These are phyloP conservation scores for Arbutus unedo DNA, from an alignment of 148 eudicot species.

Conservation along the genomic window DNA sequence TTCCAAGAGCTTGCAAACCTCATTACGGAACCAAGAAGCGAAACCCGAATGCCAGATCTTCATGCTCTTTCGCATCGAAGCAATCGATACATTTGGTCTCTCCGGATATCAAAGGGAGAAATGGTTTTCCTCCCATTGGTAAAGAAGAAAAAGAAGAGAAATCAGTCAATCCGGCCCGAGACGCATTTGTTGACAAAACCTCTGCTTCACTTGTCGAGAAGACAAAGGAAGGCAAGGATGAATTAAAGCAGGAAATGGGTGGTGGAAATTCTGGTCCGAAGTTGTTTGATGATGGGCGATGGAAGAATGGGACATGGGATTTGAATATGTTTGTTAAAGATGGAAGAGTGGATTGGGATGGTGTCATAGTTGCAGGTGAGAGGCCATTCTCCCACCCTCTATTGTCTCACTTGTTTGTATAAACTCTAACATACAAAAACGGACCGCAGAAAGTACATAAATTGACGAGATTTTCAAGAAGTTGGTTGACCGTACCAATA, in stretches of 20 bases:
- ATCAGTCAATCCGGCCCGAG: too few species aligned
- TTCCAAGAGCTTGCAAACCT: slow-evolving; percentile 33
- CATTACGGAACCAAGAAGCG: slow-evolving; percentile 18
- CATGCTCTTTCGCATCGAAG: slow-evolving; percentile 18
- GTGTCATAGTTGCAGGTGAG: slow-evolving; percentile 44
- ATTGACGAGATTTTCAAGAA: background rate
- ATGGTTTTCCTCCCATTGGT: slow-evolving; percentile 10
- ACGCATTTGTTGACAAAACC: too few species aligned
- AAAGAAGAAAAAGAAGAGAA: slow-evolving; percentile 15
- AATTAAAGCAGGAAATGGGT: background rate
- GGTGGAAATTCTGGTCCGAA: background rate
- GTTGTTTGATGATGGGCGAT: slow-evolving; percentile 5
- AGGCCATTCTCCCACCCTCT: background rate
- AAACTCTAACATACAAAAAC: background rate
- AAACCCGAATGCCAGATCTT: slow-evolving; percentile 4
- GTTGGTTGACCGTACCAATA: too few species aligned
- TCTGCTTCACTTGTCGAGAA: slow-evolving; percentile 12
- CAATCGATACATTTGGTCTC: slow-evolving; percentile 23
- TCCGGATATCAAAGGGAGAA: slow-evolving; percentile 21
- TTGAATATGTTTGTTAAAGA: slow-evolving; percentile 44
- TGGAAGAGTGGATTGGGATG: slow-evolving; percentile 52
- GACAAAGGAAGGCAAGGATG: background rate
- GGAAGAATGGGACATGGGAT: slow-evolving; percentile 49
- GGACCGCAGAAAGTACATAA: background rate
- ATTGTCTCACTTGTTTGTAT: background rate